A percentile compares a stretch with the other conserved stretches of the same genome.
Evolutionary conservation across 805 yeast species (phyloP).

Genomic region (Metschnikowia koreensis): DNA sequence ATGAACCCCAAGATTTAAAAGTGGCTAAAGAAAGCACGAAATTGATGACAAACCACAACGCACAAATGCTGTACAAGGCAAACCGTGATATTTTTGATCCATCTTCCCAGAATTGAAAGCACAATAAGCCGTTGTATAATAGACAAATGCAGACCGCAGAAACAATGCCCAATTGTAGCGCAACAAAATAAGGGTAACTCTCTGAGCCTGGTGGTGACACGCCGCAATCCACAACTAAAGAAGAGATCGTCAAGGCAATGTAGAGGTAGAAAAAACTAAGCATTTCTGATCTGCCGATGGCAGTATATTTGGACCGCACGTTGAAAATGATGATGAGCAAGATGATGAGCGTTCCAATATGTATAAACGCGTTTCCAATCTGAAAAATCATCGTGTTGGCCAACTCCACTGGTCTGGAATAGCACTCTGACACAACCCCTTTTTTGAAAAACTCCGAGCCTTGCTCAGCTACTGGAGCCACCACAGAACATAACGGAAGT

Average conservation of each 20-base stretch:
- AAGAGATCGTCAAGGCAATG: constrained; percentile 55
- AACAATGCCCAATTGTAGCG: constrained; percentile 72
- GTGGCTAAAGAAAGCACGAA: constrained; percentile 71
- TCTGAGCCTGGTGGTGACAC: constrained; percentile 82
- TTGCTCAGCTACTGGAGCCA: constrained; percentile 47
- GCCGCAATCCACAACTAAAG: constrained; percentile 86
- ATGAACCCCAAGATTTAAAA: constrained; percentile 58
- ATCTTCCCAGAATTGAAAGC: constrained; percentile 93
- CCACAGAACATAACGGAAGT: constrained; percentile 76
- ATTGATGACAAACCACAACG: constrained; percentile 58
- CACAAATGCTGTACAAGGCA: constrained; percentile 50
- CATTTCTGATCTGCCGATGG: constrained; percentile 90
- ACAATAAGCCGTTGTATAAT: constrained; percentile 71
- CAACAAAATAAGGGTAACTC: constrained; percentile 78
- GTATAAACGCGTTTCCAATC: constrained; percentile 82
- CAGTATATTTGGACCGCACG: constrained; percentile 83
- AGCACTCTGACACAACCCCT: constrained; percentile 77
- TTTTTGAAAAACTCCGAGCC: constrained; percentile 32
- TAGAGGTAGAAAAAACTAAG: constrained; percentile 64
- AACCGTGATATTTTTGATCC: constrained; percentile 71
- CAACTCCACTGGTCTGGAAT: constrained; percentile 78
- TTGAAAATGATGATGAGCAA: constrained; percentile 70
- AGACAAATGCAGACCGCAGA: constrained; percentile 71
- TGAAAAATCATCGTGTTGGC: constrained; percentile 92
- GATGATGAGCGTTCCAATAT: constrained; percentile 69